A percentile compares a stretch with the other conserved stretches of the same genome.
phyloP scores from a whole-genome alignment of 768 basidiomycete species.

The Lepiota brunneoincarnata region DNA sequence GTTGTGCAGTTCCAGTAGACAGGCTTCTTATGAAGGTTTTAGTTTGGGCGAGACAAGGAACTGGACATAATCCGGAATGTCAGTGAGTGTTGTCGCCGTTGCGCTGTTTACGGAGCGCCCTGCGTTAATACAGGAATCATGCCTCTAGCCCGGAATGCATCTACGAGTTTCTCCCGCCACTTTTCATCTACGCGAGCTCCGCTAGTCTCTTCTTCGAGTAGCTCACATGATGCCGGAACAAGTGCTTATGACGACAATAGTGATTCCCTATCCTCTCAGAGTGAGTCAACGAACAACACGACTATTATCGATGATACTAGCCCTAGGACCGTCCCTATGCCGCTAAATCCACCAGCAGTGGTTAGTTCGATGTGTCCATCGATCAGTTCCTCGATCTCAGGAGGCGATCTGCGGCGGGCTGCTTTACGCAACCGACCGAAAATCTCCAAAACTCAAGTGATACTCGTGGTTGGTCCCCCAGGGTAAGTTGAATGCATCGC shows the following conservation, averaged over 20 bases:
- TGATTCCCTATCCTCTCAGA: conserved; percentile 43
- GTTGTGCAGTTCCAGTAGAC: not conserved
- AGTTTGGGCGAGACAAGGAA: conserved; percentile 75
- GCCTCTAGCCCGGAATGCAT: conserved; percentile 40
- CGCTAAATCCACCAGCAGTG: conserved; percentile 20
- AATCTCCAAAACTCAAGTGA: conserved; percentile 50
- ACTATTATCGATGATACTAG: conserved; percentile 19
- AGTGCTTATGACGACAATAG: conserved; percentile 35
- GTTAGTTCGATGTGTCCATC: conserved; percentile 25
- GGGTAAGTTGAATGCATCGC: conserved; percentile 40
- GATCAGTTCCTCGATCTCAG: conserved; percentile 33
- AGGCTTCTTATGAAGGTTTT: not conserved
- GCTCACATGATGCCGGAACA: conserved; percentile 27
- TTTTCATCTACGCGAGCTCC: conserved; percentile 42
- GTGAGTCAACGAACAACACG: conserved; percentile 31
- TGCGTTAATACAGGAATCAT: not conserved
- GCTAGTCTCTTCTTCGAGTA: conserved; percentile 32
- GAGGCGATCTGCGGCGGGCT: conserved; percentile 42
- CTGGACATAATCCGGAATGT: conserved; percentile 66
- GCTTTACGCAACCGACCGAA: conserved; percentile 42
- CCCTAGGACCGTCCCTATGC: conserved; percentile 17
- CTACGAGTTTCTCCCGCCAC: conserved; percentile 60
- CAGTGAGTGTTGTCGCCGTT: conserved; percentile 36
- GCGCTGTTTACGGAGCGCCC: not conserved
- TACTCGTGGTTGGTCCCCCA: conserved; percentile 62